Conservation (phyloP, 2,329 filamentous ascomycete genomes). For the Neopestalotiopsis sp. region DNA sequence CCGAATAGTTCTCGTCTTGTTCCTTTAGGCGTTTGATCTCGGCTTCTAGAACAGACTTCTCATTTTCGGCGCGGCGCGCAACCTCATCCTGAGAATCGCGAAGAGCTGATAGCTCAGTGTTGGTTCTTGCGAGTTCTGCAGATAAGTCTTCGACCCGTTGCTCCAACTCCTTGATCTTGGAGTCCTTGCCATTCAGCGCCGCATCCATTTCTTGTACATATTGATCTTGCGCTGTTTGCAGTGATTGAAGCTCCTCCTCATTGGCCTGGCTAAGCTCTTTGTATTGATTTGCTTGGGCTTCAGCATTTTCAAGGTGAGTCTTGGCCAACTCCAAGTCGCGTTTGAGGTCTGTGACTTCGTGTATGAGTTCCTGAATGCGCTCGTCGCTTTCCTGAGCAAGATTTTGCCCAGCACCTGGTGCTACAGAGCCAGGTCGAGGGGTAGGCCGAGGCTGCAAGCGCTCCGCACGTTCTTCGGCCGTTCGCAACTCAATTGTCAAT, state of each 20-base stretch:
- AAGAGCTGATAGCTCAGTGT: slow-evolving; percentile 79
- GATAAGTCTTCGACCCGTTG: slow-evolving; percentile 85
- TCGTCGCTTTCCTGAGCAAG: slow-evolving; percentile 59
- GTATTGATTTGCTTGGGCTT: slow-evolving; percentile 84
- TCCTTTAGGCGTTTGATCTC: slow-evolving; percentile 85
- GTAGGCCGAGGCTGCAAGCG: slow-evolving; percentile 82
- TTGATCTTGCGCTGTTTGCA: slow-evolving; percentile 82
- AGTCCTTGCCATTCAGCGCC: slow-evolving; percentile 77
- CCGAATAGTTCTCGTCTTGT: slow-evolving; percentile 79
- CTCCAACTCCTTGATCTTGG: slow-evolving; percentile 79
- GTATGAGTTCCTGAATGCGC: slow-evolving; percentile 77
- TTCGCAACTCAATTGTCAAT: slow-evolving; percentile 84
- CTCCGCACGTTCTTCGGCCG: slow-evolving; percentile 85
- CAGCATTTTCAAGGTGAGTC: slow-evolving; percentile 80
- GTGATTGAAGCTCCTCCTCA: slow-evolving; percentile 83
- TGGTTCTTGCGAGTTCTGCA: slow-evolving; percentile 79
- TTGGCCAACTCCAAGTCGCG: slow-evolving; percentile 83
- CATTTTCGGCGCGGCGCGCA: slow-evolving; percentile 74
- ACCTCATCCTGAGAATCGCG: slow-evolving; percentile 82
- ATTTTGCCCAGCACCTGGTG: slow-evolving; percentile 45
- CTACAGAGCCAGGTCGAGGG: slow-evolving; percentile 56
- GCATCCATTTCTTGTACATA: slow-evolving; percentile 87
- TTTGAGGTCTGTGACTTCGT: slow-evolving; percentile 85
- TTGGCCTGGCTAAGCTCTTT: slow-evolving; percentile 84
- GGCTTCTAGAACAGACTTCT: slow-evolving; percentile 78